Conservation (phyloP, 495 filamentous ascomycete species). For the Xylaria venustula region DNA sequence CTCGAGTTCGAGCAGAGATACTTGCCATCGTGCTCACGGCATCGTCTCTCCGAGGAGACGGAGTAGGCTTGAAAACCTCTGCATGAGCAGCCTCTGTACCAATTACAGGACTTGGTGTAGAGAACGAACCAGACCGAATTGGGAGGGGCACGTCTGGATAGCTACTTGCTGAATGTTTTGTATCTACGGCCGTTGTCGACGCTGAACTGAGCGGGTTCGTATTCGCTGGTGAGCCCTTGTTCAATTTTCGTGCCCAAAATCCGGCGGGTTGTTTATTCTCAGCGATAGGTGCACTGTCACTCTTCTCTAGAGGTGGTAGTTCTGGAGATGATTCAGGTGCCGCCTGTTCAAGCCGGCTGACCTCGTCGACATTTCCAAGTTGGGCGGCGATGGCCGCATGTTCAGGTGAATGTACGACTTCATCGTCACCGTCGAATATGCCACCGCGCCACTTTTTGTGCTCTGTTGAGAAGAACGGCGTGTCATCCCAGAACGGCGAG, state of each 20-base stretch:
- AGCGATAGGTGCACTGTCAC: constrained; percentile 49
- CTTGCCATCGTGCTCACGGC: constrained; percentile 64
- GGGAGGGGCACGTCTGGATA: constrained; percentile 31
- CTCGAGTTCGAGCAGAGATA: constrained; percentile 61
- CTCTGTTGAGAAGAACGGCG: constrained; percentile 79
- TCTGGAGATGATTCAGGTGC: constrained; percentile 25
- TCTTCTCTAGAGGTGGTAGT: constrained; percentile 56
- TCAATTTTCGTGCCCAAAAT: constrained; percentile 42
- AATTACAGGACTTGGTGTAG: constrained; percentile 33
- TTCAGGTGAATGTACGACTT: constrained; percentile 30
- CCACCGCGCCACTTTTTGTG: constrained; percentile 79
- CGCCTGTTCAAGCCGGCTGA: constrained; percentile 39
- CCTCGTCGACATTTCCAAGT: constrained; percentile 54
- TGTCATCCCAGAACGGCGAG: constrained; percentile 93
- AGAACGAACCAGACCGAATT: constrained; percentile 56
- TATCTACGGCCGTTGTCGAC: constrained; percentile 42
- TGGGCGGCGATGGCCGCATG: constrained; percentile 54
- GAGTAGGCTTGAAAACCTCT: constrained; percentile 29
- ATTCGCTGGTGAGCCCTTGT: constrained; percentile 27
- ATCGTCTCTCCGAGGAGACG: constrained; percentile 45
- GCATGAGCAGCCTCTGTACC: constrained; percentile 30
- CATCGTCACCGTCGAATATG: constrained; percentile 71
- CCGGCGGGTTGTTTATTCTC: constrained; percentile 31
- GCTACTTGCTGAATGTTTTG: constrained; percentile 24
- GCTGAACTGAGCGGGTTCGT: constrained; percentile 24